Conservation (phyloP, 805 yeast species). For the Spathaspora girioi region DNA sequence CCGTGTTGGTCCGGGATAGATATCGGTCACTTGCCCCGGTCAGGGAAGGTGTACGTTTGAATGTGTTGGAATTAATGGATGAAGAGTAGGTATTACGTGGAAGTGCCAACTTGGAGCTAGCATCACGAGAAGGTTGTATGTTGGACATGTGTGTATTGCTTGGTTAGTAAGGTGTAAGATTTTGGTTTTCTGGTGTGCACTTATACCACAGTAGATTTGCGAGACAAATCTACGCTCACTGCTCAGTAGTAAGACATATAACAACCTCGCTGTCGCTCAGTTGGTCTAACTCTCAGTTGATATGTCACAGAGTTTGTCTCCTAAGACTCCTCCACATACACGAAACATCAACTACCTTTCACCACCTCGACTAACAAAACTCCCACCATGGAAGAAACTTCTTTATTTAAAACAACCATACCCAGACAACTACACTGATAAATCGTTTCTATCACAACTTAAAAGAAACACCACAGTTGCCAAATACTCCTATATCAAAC, state of each 20-base stretch:
- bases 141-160: background rate
- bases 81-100: slow-evolving; percentile 10
- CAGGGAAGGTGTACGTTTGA: background rate
- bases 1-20: slow-evolving; percentile 12
- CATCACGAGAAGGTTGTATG: background rate
- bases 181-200: background rate
- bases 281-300: no score
- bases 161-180: background rate
- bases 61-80: background rate
- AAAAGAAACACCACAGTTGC: slow-evolving; percentile 73
- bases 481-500: slow-evolving; percentile 56
- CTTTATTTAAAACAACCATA: slow-evolving; percentile 82
- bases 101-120: slow-evolving; percentile 8
- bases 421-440: slow-evolving; percentile 89
- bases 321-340: background rate
- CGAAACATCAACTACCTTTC: background rate
- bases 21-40: background rate
- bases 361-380: background rate
- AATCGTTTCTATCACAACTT: slow-evolving; percentile 74
- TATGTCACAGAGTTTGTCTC: background rate
- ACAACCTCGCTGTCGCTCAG: no score
- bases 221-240: no score
- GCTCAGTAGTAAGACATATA: no score
- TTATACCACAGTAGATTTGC: background rate
- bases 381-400: slow-evolving; percentile 71